Evolutionary conservation across 352 stramenopile genomes (phyloP).

Genomic region (Phytophthora quininea): DNA sequence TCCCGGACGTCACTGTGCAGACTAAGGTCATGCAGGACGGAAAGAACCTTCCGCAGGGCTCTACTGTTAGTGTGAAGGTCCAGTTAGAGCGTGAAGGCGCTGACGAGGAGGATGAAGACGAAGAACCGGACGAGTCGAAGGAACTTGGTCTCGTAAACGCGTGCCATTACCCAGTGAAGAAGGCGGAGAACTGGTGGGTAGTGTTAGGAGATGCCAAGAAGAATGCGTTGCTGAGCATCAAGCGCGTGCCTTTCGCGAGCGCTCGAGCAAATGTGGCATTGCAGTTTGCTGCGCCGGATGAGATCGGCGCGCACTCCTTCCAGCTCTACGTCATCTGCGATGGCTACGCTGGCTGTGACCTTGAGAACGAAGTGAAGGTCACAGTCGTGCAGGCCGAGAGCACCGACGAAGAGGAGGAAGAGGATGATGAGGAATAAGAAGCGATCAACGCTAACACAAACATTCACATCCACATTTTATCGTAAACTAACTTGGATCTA

Average conservation of each 20-base stretch:
- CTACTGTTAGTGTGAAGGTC: slow-evolving; percentile 90
- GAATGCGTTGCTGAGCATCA: slow-evolving; percentile 98
- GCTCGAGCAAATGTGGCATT: slow-evolving; percentile 86
- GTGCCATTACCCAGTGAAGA: slow-evolving; percentile 83
- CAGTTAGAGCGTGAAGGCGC: slow-evolving; percentile 93
- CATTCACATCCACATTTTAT: slow-evolving; percentile 41
- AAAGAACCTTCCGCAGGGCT: slow-evolving; percentile 91
- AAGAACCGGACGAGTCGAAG: slow-evolving; percentile 57
- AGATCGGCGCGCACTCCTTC: slow-evolving; percentile 94
- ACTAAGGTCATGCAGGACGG: slow-evolving; percentile 91
- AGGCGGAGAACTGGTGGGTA: slow-evolving; percentile 99
- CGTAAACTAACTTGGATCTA: slow-evolving; percentile 19
- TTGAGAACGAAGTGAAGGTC: slow-evolving; percentile 94
- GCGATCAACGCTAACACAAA: background rate
- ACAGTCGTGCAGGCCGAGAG: slow-evolving; percentile 59
- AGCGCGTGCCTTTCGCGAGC: slow-evolving; percentile 93
- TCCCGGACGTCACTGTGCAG: slow-evolving; percentile 97
- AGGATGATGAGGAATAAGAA: slow-evolving; percentile 41
- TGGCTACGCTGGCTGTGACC: slow-evolving; percentile 97
- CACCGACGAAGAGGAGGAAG: slow-evolving; percentile 58
- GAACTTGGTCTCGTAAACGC: slow-evolving; percentile 76
- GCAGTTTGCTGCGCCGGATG: slow-evolving; percentile 96
- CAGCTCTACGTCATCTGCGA: slow-evolving; percentile 99
- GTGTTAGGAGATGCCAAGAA: slow-evolving; percentile 95
- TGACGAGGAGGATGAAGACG: slow-evolving; percentile 91